Base-by-base conservation (phyloP, 345 rosid genomes). In the Aquilaria yunnanensis region DNA sequence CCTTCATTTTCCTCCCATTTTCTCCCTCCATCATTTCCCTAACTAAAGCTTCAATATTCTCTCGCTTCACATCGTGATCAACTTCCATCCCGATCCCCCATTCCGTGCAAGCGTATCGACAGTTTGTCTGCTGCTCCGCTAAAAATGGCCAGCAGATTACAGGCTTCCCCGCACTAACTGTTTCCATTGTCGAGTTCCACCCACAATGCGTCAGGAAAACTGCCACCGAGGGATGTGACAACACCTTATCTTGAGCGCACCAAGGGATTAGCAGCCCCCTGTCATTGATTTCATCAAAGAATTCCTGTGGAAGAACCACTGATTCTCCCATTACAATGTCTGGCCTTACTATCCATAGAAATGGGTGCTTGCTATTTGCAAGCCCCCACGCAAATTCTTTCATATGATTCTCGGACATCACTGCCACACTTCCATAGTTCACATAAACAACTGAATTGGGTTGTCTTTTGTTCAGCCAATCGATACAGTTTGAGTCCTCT, bases 381-480 rank as follows among this genome's bases (percentile, higher is more conserved):
- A 75, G 70, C 11, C 83, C 78, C 80, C 73, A 61, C 0, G 80
- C 78, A 56, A 79, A 73, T 52, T 79, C 78, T 46, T 48, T 67
- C 60, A 79, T 34, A 41, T 79, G 65, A 2, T 62, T 34, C 10
- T 62, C 58, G 0, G 61, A 63, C 70, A 74, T 62, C n/a, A 66
- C 56, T 10, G 52, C 54, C 1, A 70, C 23, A 43, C 68, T 66
- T 0, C 78, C 78, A 14, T 61, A 70, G 37, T 62, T 74, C 32
- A 74, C 68, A 31, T 65, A 74, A 30, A 70, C 51, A 23, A 74
- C 74, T 0, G 74, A 74, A 13, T 63, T 37, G 10, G 63, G 37
- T 14, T 54, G 58, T 31, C 32, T 57, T 23, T 66, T 31, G 37
- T 70, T 13, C 9, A 70, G 74, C 78, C 78, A 74, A 32, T 65